Base-by-base conservation (phyloP, 2,329 filamentous ascomycete species). In the Xylaria sp. region DNA sequence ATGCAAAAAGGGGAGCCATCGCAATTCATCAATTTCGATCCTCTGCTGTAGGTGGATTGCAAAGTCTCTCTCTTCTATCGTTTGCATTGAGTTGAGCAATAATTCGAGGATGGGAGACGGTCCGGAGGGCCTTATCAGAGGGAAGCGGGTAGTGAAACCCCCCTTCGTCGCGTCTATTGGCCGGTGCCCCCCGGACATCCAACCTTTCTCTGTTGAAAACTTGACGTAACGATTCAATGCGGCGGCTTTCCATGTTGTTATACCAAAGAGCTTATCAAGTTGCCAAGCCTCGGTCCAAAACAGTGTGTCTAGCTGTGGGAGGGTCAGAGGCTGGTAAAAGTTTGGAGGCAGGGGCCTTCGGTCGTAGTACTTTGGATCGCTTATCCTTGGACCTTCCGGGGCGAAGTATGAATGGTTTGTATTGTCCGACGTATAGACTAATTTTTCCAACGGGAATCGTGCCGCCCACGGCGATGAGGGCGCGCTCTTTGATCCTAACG, bases 301-400 rank as follows among this genome's bases (percentile, higher is more conserved):
- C 2, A 64, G 11, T 20, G 15, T 28, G 31, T 67, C 65, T 31
- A 56, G 4, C 1, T 67, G 60, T 1, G 0, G 11, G 11, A 2
- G 1, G 46, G 31, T 48, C 38, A 38, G 26, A 15, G 65, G 59
- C n/a, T 3, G 51, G 10, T 63, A 6, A 1, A 17, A 1, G 23
- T 1, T 7, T 9, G 51, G 60, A 15, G 33, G 33, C 33, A 33
- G 33, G 33, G 33, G 33, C 9, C 33, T 10, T 54, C 33, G 65
- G 38, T 67, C 56, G 40, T 67, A 67, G 40, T 67, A 67, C 48
- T 60, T 67, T 40, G 65, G 60, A 49, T 67, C 15, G 15, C 31
- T 15, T 60, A 67, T 48, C 23, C 17, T 48, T 6, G 65, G 65
- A 33, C 20, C 17, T 9, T 11, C 9, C 4, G 60, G 60, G 2